These are phyloP conservation scores for Diaporthe vaccinii DNA, from an alignment of 2,329 filamentous ascomycete genomes.

Conservation along the genomic window DNA sequence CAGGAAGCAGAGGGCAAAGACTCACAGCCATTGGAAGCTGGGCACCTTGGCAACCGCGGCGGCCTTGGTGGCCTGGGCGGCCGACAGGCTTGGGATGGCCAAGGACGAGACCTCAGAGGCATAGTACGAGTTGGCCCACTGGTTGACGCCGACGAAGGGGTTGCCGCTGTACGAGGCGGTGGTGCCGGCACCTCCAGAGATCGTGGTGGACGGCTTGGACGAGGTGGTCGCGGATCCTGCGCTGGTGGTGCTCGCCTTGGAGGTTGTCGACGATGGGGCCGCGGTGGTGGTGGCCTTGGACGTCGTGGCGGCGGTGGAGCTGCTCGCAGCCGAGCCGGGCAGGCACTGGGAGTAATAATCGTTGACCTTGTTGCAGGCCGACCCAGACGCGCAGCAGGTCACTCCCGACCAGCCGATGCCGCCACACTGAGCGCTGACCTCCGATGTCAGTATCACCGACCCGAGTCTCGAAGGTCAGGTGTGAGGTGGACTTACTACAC, in stretches of 20 bases:
- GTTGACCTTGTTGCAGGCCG: conserved; percentile 54
- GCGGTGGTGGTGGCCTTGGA: conserved; percentile 41
- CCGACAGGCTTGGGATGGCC: conserved; percentile 73
- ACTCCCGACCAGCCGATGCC: conserved; percentile 59
- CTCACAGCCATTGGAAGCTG: conserved; percentile 66
- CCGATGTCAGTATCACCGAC: conserved; percentile 30
- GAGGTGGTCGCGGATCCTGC: conserved; percentile 50
- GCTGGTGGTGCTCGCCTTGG: conserved; percentile 46
- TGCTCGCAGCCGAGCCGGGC: conserved; percentile 45
- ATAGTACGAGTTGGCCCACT: conserved; percentile 69
- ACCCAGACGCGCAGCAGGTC: conserved; percentile 59
- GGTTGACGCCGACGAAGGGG: conserved; percentile 63
- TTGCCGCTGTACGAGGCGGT: conserved; percentile 65
- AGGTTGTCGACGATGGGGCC: conserved; percentile 44
- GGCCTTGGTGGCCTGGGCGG: conserved; percentile 65
- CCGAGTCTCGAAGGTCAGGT: neutral
- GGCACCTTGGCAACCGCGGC: conserved; percentile 66
- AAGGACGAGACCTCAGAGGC: conserved; percentile 65
- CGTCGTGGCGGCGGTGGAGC: conserved; percentile 41
- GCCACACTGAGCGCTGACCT: conserved; percentile 56
- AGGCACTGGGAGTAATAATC: conserved; percentile 56
- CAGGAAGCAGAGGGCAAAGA: conserved; percentile 35
- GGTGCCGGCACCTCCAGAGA: conserved; percentile 45
- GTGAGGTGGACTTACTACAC: conserved; percentile 48
- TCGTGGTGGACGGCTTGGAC: conserved; percentile 46